These are phyloP conservation scores for Colletotrichum orchidophilum DNA, from an alignment of 2,329 filamentous ascomycete genomes.

Conservation along the genomic window DNA sequence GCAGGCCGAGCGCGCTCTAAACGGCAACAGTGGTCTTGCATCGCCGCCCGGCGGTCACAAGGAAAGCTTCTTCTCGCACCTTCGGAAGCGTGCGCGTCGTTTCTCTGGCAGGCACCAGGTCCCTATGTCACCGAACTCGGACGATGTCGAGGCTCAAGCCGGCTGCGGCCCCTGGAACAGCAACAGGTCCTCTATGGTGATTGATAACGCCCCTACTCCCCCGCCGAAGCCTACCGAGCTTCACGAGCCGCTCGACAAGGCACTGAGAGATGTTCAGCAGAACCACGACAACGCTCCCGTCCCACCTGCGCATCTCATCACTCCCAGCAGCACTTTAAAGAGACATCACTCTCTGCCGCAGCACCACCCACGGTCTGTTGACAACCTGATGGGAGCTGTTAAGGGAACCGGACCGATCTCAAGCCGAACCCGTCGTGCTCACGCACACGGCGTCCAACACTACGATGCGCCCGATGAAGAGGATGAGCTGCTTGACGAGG, in stretches of 20 bases:
- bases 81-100: constrained; percentile 90
- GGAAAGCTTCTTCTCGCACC: constrained; percentile 97
- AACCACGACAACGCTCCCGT: constrained; percentile 57
- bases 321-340: constrained; percentile 65
- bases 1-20: constrained; percentile 90
- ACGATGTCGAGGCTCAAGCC: constrained; percentile 92
- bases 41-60: constrained; percentile 85
- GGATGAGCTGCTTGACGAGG: constrained; percentile 94
- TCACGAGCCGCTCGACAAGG: constrained; percentile 69
- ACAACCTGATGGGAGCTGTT: constrained; percentile 67
- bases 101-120: constrained; percentile 92
- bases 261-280: constrained; percentile 63
- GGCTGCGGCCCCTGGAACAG: constrained; percentile 90
- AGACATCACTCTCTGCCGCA: constrained; percentile 70
- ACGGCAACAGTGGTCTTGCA: constrained; percentile 78
- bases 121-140: constrained; percentile 79
- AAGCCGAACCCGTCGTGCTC: constrained; percentile 80
- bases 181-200: constrained; percentile 84
- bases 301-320: constrained; percentile 63
- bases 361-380: constrained; percentile 70
- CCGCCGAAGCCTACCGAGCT: constrained; percentile 60
- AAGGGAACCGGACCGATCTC: constrained; percentile 71
- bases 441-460: constrained; percentile 81
- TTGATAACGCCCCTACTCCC: constrained; percentile 67
- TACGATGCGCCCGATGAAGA: constrained; percentile 98